Evolutionary conservation across 1,284 basidiomycete genomes (phyloP).

Genomic region (Puccinia horiana): DNA sequence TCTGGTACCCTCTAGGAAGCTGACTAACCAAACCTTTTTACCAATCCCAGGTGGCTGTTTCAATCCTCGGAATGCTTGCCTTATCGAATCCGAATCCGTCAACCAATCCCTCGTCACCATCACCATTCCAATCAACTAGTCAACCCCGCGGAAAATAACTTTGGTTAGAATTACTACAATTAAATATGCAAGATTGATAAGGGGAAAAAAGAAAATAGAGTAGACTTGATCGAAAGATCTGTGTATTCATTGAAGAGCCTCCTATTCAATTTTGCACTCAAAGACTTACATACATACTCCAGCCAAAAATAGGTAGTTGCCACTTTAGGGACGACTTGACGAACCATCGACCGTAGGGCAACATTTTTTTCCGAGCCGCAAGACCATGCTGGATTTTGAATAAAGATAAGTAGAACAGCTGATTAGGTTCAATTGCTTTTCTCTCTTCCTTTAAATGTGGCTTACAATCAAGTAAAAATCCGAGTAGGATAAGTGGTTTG

Average conservation of each 20-base stretch:
- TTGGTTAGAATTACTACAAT: neutral
- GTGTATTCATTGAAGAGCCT: neutral
- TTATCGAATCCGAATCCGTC: constrained; percentile 41
- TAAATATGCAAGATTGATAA: neutral
- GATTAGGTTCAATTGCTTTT: neutral
- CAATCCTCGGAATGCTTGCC: constrained; percentile 18
- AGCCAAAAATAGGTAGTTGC: constrained; percentile 47
- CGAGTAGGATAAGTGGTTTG: constrained; percentile 41
- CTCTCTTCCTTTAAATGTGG: neutral
- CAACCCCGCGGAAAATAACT: neutral
- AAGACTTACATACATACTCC: constrained; percentile 47
- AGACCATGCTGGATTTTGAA: constrained; percentile 26
- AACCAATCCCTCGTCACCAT: constrained; percentile 48
- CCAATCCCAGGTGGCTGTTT: constrained; percentile 32
- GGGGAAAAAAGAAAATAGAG: neutral
- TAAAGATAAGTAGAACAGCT: neutral
- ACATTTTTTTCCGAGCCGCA: constrained; percentile 39
- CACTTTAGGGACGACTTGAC: constrained; percentile 37
- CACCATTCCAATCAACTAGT: constrained; percentile 46
- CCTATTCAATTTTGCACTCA: neutral
- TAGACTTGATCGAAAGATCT: neutral
- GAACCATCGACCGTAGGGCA: constrained; percentile 47
- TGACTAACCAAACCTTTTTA: constrained; percentile 46
- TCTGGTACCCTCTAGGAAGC: constrained; percentile 44
- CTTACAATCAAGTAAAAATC: constrained; percentile 48